These are phyloP conservation scores for Hura crepitans DNA, from an alignment of 441 rosid genomes.

Conservation along the genomic window DNA sequence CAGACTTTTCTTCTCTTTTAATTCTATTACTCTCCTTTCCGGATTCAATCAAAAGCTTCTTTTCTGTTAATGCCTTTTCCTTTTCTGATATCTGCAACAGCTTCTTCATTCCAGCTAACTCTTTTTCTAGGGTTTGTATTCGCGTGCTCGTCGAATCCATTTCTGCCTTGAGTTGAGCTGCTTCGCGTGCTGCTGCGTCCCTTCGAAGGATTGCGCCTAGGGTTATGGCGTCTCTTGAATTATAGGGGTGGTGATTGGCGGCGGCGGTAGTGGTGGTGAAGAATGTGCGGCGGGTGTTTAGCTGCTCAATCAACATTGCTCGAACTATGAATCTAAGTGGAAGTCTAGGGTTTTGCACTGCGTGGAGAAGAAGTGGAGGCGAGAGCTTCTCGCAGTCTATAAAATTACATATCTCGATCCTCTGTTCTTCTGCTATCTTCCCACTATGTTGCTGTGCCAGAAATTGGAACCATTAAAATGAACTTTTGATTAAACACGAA, in stretches of 20 bases:
- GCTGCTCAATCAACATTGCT: conserved; percentile 79
- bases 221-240: conserved; percentile 28
- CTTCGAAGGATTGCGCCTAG: conserved; percentile 62
- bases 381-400: conserved; percentile 80
- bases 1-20: conserved; percentile 35
- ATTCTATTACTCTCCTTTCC: background rate
- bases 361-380: conserved; percentile 53
- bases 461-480: background rate
- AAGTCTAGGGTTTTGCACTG: conserved; percentile 75
- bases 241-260: conserved; percentile 10
- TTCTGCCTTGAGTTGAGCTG: conserved; percentile 53
- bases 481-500: no score
- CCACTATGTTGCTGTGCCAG: conserved; percentile 44
- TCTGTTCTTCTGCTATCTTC: conserved; percentile 58
- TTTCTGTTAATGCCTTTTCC: conserved; percentile 24
- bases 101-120: conserved; percentile 55
- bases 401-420: conserved; percentile 47
- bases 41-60: conserved; percentile 4
- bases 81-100: conserved; percentile 33
- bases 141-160: conserved; percentile 66
- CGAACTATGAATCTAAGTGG: conserved; percentile 74
- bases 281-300: conserved; percentile 62
- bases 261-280: conserved; percentile 25
- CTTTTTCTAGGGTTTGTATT: conserved; percentile 61
- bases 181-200: conserved; percentile 54